Percentiles rank a stretch among this genome's conserved stretches.
Evolutionary conservation across 805 yeast species (phyloP).

Genomic region (Lachancea lanzarotensis): DNA sequence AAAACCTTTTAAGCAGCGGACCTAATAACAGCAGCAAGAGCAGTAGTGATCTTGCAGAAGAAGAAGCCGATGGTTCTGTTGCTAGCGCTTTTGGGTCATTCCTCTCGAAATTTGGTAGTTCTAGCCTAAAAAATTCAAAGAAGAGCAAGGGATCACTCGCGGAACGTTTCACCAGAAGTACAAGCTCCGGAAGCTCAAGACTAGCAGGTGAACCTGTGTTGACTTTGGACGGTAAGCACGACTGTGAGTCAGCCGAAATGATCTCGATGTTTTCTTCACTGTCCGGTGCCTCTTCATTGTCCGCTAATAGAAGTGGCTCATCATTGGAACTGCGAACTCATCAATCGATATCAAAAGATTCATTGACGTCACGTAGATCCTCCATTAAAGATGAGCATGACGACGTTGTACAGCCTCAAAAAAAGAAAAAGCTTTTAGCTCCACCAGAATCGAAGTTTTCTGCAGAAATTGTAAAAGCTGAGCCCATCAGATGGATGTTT

Average conservation of each 20-base stretch:
- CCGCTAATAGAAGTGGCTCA: slow-evolving; percentile 13
- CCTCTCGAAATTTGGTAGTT: slow-evolving; percentile 12
- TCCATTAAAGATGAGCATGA: neutral
- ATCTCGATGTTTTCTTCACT: slow-evolving; percentile 20
- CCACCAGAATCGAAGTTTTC: slow-evolving; percentile 20
- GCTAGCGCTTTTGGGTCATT: slow-evolving; percentile 17
- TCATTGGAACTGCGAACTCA: slow-evolving; percentile 12
- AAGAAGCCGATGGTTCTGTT: slow-evolving; percentile 8
- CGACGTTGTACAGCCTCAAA: slow-evolving; percentile 1
- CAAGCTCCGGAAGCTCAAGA: neutral
- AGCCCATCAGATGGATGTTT: slow-evolving; percentile 5
- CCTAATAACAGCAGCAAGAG: slow-evolving; percentile 2
- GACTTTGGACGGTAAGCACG: neutral
- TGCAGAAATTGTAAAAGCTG: neutral
- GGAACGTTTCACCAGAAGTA: neutral
- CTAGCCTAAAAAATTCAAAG: slow-evolving; percentile 1
- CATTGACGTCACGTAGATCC: neutral
- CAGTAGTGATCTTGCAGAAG: slow-evolving; percentile 2
- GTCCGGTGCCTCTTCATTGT: slow-evolving; percentile 13
- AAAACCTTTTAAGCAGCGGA: neutral
- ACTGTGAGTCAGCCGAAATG: slow-evolving; percentile 16
- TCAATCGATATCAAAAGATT: slow-evolving; percentile 2
- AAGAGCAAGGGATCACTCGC: neutral
- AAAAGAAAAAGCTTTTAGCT: slow-evolving; percentile 17
- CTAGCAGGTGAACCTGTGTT: neutral